phyloP scores from a whole-genome alignment of 306 rosid species.

The Trifolium subterraneum region DNA sequence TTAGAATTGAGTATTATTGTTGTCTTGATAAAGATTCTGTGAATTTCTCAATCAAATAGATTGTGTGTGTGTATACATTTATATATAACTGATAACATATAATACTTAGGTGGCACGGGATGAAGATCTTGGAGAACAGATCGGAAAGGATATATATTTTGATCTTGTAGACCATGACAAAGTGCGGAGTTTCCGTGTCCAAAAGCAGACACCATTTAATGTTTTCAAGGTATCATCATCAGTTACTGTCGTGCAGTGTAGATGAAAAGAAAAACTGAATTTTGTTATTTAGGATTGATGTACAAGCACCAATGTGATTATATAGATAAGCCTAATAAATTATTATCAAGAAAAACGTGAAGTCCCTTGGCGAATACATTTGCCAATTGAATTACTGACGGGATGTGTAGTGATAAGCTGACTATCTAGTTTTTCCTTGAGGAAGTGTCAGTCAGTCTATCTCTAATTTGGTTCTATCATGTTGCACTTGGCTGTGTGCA shows the following conservation, averaged over 20 bases:
- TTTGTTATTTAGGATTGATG: constrained; percentile 1
- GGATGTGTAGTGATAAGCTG: background rate
- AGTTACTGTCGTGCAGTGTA: background rate
- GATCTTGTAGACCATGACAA: constrained; percentile 96
- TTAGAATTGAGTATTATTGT: constrained; percentile 22
- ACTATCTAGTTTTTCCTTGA: background rate
- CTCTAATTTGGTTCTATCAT: background rate
- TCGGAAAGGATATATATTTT: constrained; percentile 88
- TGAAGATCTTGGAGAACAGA: constrained; percentile 73
- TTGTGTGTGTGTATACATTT: background rate
- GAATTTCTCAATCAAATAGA: constrained; percentile 17
- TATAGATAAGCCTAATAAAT: background rate
- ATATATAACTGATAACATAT: constrained; percentile 26
- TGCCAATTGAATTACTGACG: background rate
- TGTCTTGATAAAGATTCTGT: constrained; percentile 8
- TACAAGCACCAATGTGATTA: background rate
- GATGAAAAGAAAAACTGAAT: background rate
- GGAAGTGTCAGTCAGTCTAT: background rate
- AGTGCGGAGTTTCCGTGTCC: constrained; percentile 86
- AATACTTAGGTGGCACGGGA: constrained; percentile 78
- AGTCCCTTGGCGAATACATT: background rate
- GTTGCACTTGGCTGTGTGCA: background rate
- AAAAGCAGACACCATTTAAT: constrained; percentile 71
- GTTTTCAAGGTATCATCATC: constrained; percentile 70
- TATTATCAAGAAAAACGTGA: background rate